Percentiles rank a stretch among this genome's conserved stretches.
phyloP scores from a whole-genome alignment of 495 filamentous ascomycete genomes.

The Trichoderma virens region DNA sequence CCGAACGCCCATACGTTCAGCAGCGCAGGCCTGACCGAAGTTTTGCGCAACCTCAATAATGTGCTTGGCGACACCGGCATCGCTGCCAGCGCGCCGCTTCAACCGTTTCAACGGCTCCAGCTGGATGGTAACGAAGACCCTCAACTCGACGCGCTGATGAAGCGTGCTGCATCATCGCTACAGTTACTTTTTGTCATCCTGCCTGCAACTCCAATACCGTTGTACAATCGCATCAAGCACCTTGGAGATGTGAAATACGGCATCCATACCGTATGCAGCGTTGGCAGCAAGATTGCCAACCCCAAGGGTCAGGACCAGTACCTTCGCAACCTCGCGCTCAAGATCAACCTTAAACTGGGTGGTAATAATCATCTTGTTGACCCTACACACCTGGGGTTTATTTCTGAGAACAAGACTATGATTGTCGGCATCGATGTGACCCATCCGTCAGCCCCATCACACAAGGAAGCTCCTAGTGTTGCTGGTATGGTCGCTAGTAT shows the following conservation, averaged over 20 bases:
- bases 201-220: slow-evolving; percentile 32
- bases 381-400: slow-evolving; percentile 35
- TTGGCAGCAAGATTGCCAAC: slow-evolving; percentile 43
- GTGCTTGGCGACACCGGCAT: not conserved
- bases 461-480: slow-evolving; percentile 47
- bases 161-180: slow-evolving; percentile 18
- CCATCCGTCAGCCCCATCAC: slow-evolving; percentile 51
- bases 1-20: not conserved
- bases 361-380: slow-evolving; percentile 64
- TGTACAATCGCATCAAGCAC: slow-evolving; percentile 60
- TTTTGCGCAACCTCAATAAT: not conserved
- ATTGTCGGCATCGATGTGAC: slow-evolving; percentile 75
- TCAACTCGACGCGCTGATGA: slow-evolving; percentile 13
- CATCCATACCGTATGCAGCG: slow-evolving; percentile 52
- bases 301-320: slow-evolving; percentile 37
- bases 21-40: not conserved
- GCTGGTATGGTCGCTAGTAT: slow-evolving; percentile 67
- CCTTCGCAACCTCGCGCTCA: slow-evolving; percentile 68
- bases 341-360: slow-evolving; percentile 81
- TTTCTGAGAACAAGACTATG: slow-evolving; percentile 57
- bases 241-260: slow-evolving; percentile 51
- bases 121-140: not conserved
- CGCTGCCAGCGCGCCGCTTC: not conserved
- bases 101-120: not conserved
- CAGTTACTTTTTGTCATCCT: slow-evolving; percentile 50